Conservation (phyloP, 306 rosid species). For the Arachis hypogaea region DNA sequence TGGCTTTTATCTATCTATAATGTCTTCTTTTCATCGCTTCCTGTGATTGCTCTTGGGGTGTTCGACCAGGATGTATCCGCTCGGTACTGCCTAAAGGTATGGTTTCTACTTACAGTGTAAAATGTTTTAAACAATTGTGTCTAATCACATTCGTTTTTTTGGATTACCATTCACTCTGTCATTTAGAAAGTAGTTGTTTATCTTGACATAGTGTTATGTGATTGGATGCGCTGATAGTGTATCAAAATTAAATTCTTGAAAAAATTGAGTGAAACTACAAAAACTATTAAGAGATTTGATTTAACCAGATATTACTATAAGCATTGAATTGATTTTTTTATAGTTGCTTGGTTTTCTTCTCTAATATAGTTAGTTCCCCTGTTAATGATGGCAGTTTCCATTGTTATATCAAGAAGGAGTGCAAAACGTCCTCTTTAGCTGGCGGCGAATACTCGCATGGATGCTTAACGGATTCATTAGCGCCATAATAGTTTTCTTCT, state of each 20-base stretch:
- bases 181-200: too few species aligned
- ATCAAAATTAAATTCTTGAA: too few species aligned
- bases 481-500: conserved; percentile 75
- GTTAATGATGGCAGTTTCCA: conserved; percentile 75
- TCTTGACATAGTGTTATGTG: too few species aligned
- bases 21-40: conserved; percentile 88
- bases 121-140: too few species aligned
- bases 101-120: background rate
- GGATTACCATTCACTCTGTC: too few species aligned
- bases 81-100: conserved; percentile 76
- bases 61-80: conserved; percentile 97
- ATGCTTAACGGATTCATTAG: conserved; percentile 80
- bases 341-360: conserved; percentile 17
- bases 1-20: conserved; percentile 92
- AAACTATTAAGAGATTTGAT: too few species aligned
- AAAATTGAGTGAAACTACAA: too few species aligned
- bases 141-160: too few species aligned
- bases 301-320: background rate
- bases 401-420: conserved; percentile 95
- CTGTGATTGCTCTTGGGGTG: conserved; percentile 88
- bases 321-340: background rate
- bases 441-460: conserved; percentile 87
- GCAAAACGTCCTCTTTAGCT: conserved; percentile 83
- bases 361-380: conserved; percentile 18
- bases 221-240: too few species aligned